Conservation (phyloP, 257 asterid species). For the Nicotiana attenuata region DNA sequence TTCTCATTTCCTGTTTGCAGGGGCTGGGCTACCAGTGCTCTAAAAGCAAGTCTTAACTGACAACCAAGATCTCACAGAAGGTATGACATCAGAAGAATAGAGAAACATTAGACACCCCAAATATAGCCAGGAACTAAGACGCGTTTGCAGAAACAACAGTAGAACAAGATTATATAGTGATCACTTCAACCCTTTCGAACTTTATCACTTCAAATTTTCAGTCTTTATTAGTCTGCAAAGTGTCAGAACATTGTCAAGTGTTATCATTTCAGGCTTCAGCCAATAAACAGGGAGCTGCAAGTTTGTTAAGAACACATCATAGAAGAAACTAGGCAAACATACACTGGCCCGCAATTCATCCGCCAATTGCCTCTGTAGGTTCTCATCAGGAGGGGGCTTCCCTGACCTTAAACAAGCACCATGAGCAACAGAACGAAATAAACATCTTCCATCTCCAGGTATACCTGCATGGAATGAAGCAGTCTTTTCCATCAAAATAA, state of each 20-base stretch:
- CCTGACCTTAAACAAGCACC: constrained; percentile 88
- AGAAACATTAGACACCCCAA: background rate
- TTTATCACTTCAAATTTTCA: background rate
- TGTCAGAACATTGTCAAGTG: background rate
- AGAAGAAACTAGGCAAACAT: constrained; percentile 23
- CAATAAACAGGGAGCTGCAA: background rate
- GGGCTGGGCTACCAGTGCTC: background rate
- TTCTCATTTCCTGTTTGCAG: background rate
- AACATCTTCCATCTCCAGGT: constrained; percentile 99
- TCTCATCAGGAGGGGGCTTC: constrained; percentile 69
- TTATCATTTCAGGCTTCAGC: background rate
- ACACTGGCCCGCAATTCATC: constrained; percentile 82
- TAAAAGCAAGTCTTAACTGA: background rate
- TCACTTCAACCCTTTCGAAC: background rate
- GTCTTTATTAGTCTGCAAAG: background rate
- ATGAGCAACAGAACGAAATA: constrained; percentile 91
- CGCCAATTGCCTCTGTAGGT: constrained; percentile 65
- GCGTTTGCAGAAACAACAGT: background rate
- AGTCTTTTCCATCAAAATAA: constrained; percentile 15
- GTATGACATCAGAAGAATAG: background rate
- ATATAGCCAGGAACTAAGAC: background rate
- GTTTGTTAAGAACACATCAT: background rate
- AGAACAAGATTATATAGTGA: background rate
- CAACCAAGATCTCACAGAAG: background rate
- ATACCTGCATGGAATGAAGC: constrained; percentile 50